A percentile compares a stretch with the other conserved stretches of the same genome.
phyloP scores from a whole-genome alignment of 768 basidiomycete genomes.

The Dendrothele bispora region DNA sequence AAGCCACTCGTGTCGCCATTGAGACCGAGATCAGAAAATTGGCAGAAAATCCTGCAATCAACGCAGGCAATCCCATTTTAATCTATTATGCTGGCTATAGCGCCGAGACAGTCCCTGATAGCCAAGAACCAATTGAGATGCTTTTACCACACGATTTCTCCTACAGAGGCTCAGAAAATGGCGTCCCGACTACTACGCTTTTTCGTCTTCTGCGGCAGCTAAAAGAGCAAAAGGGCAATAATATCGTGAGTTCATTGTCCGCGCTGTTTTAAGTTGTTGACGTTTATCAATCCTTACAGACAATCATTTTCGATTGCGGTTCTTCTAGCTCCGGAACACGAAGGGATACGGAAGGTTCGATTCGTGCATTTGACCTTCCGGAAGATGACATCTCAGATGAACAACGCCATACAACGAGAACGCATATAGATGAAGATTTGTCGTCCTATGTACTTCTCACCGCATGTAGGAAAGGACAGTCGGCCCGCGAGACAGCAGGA shows the following conservation, averaged over 20 bases:
- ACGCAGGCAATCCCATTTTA: constrained; percentile 22
- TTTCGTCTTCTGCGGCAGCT: constrained; percentile 20
- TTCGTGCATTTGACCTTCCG: neutral
- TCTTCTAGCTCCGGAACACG: constrained; percentile 24
- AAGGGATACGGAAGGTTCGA: neutral
- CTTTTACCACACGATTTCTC: constrained; percentile 17
- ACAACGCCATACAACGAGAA: neutral
- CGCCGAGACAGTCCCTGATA: constrained; percentile 9
- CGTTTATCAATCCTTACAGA: constrained; percentile 12
- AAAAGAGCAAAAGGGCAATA: constrained; percentile 19
- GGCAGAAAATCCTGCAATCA: constrained; percentile 15
- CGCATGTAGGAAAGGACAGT: constrained; percentile 11
- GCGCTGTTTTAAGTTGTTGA: constrained; percentile 18
- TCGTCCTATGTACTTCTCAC: constrained; percentile 14
- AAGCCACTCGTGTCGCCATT: constrained; percentile 36
- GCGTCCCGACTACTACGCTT: constrained; percentile 27
- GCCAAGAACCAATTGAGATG: constrained; percentile 11
- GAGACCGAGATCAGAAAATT: constrained; percentile 27
- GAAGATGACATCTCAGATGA: neutral
- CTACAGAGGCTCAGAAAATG: neutral
- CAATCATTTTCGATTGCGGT: constrained; percentile 33
- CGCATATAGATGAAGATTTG: constrained; percentile 1
- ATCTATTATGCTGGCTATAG: constrained; percentile 35
- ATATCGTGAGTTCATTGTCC: constrained; percentile 30
- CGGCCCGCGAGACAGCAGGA: constrained; percentile 14